phyloP scores from a whole-genome alignment of 169 alveolate genomes.

The Plasmodium ovale region DNA sequence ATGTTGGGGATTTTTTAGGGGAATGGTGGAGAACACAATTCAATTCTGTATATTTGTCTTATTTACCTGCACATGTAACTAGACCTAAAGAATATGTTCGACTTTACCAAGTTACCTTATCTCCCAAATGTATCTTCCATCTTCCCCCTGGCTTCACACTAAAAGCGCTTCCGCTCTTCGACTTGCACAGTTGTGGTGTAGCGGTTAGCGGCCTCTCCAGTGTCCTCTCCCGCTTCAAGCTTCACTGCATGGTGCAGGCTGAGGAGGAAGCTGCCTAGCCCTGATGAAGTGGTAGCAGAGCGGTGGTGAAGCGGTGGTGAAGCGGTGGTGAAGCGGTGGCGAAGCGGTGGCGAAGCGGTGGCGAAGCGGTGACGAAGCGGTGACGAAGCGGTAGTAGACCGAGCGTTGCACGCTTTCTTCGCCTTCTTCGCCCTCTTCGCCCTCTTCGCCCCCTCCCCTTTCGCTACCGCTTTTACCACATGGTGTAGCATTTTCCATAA shows the following conservation, averaged over 20 bases:
- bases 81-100: slow-evolving; percentile 79
- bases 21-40: slow-evolving; percentile 84
- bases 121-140: slow-evolving; percentile 62
- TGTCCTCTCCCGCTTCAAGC: slow-evolving; percentile 45
- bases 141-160: slow-evolving; percentile 72
- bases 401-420: too few species aligned
- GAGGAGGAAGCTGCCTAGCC: too few species aligned
- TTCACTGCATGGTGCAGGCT: slow-evolving; percentile 55
- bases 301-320: too few species aligned
- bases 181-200: slow-evolving; percentile 31
- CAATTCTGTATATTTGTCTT: slow-evolving; percentile 80
- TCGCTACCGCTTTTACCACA: too few species aligned
- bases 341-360: too few species aligned
- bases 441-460: too few species aligned
- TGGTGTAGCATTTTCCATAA: too few species aligned
- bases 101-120: slow-evolving; percentile 45
- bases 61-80: slow-evolving; percentile 82
- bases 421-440: too few species aligned
- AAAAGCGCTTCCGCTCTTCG: slow-evolving; percentile 65
- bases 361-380: too few species aligned
- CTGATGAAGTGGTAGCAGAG: too few species aligned
- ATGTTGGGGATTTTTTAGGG: slow-evolving; percentile 83
- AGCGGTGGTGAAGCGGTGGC: too few species aligned
- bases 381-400: too few species aligned
- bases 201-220: slow-evolving; percentile 54